Evolutionary conservation across 805 yeast genomes (phyloP), one percentile per base, ranked within the genome.

Genomic region (Ogataea sp.): DNA sequence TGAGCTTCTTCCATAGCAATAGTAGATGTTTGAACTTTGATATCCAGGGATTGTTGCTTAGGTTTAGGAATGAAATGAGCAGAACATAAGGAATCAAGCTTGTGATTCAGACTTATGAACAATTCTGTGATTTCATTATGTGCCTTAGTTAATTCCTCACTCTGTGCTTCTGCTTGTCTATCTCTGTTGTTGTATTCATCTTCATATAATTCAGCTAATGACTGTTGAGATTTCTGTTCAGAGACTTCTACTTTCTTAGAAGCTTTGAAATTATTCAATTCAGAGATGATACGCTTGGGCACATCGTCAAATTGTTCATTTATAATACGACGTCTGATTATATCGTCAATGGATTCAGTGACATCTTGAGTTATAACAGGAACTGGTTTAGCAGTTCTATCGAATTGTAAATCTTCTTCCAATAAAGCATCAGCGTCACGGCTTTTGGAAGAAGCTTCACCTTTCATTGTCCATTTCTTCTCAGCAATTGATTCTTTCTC

Each of bases 1-100:
- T 88, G 97, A 1, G 96, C 93, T 55, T 93, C 97, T 63, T 90
- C 98, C 95, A 90, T 85, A 2, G 81, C 55, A 37, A 93, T 81
- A 2, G 95, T 73, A 5, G 95, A 80, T 0, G 84, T 71, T 41
- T 89, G 83, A 29, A 88, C 86, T 56, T 83, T 86, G 54, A 93
- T 80, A 42, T 84, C 88, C 45, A 90, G 65, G 18, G 80, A 64
- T 50, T 85, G 83, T 58, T 84, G 80, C 29, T 84, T 78, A 15
- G 96, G 95, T 60, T 83, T 85, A 38, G 98, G 98, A 44, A 88
- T 74, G 65, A 83, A 93, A 58, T 88, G 94, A 46, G 96, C 95
- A n/a, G 97, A 88, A 37, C 94, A 78, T 41, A 90, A 68, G 5
- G 96, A 79, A 59, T 93, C 97, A 37, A 90, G 73, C 49, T 82